Evolutionary conservation across 495 filamentous ascomycete species (phyloP).

Genomic region (Hypoxylon rickii): DNA sequence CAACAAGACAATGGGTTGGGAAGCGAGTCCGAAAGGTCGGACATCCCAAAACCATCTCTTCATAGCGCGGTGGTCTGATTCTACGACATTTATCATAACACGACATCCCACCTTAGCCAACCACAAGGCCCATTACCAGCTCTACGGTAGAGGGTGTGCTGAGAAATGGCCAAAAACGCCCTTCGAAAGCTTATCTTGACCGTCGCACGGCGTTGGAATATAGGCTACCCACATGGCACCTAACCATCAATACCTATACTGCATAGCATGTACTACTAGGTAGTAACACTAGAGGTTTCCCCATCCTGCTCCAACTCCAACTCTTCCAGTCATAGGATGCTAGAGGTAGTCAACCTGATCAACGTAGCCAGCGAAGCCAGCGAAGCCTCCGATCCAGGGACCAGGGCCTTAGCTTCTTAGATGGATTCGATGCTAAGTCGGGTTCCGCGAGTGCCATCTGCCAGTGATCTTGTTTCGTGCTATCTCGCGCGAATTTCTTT

Average conservation of each 20-base stretch:
- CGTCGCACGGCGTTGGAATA: conserved; percentile 1
- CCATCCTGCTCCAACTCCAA: too few relatives aligned
- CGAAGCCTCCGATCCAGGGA: too few relatives aligned
- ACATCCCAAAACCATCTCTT: too few relatives aligned
- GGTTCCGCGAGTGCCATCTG: not conserved
- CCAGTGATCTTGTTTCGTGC: not conserved
- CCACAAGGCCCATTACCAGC: not conserved
- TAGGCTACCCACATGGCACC: not conserved
- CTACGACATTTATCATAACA: not conserved
- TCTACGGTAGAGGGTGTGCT: not conserved
- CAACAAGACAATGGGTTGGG: too few relatives aligned
- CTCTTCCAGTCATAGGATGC: too few relatives aligned
- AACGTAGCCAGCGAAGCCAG: too few relatives aligned
- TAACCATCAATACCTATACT: too few relatives aligned
- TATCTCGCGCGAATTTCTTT: not conserved
- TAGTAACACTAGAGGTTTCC: too few relatives aligned
- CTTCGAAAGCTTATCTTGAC: conserved; percentile 23
- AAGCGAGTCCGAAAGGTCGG: too few relatives aligned
- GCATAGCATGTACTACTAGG: too few relatives aligned
- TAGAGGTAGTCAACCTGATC: too few relatives aligned
- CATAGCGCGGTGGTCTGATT: not conserved
- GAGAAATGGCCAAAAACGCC: not conserved
- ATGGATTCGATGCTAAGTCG: too few relatives aligned
- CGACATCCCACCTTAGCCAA: not conserved
- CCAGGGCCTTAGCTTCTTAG: not conserved